A percentile compares a stretch with the other conserved stretches of the same genome.
Evolutionary conservation across 176 grass and related monocot genomes (phyloP).

Genomic region (Carex parvula): DNA sequence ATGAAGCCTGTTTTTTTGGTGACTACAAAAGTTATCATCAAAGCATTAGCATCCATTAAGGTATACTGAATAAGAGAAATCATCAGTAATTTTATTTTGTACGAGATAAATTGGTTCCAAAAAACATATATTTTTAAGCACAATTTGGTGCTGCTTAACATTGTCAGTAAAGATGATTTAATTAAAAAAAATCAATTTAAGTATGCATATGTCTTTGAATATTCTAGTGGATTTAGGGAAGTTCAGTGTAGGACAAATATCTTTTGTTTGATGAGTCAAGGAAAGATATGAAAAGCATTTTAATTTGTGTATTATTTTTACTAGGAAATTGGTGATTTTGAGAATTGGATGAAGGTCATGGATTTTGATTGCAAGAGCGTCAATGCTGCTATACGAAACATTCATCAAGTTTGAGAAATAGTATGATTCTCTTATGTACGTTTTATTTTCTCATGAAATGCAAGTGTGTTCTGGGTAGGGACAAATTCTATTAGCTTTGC

Average conservation of each 20-base stretch:
- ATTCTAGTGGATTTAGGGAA: neutral
- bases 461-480: neutral
- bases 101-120: neutral
- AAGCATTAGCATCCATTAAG: neutral
- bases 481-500: neutral
- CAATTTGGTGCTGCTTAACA: neutral
- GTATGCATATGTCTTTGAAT: neutral
- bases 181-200: neutral
- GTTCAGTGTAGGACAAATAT: neutral
- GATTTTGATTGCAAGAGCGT: conserved; percentile 76
- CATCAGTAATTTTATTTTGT: neutral
- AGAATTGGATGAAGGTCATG: conserved; percentile 85
- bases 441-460: neutral
- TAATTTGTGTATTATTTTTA: conserved; percentile 1
- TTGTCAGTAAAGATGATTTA: neutral
- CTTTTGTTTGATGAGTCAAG: neutral
- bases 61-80: neutral
- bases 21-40: neutral
- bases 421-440: conserved; percentile 3
- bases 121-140: neutral
- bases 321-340: conserved; percentile 68
- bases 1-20: neutral
- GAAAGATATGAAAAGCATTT: neutral
- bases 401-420: conserved; percentile 44
- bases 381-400: conserved; percentile 65